Conservation (phyloP, 305 asterid genomes). For the Ajuga reptans region DNA sequence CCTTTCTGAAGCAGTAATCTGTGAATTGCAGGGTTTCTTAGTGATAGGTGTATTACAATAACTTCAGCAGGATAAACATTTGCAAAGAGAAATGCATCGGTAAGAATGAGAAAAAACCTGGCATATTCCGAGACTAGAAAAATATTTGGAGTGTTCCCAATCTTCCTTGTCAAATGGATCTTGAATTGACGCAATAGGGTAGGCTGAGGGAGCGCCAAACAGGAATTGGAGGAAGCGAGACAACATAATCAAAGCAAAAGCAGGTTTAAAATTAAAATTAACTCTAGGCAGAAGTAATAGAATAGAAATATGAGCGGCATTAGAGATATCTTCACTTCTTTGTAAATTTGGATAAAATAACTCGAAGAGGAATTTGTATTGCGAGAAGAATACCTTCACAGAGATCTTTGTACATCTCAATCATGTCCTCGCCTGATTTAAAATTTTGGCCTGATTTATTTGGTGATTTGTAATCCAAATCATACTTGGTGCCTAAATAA, state of each 20-base stretch:
- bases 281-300: conserved; percentile 1
- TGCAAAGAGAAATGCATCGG: conserved; percentile 6
- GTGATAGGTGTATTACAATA: background rate
- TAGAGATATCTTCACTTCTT: conserved; percentile 33
- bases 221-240: conserved; percentile 11
- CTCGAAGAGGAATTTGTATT: background rate
- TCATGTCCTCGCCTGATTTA: conserved; percentile 94
- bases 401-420: conserved; percentile 73
- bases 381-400: conserved; percentile 56
- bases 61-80: conserved; percentile 19
- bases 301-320: conserved; percentile 19
- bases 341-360: conserved; percentile 30
- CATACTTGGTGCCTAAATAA: conserved; percentile 85
- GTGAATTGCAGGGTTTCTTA: background rate
- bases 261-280: conserved; percentile 5
- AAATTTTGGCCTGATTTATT: conserved; percentile 78
- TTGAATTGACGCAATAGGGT: conserved; percentile 85
- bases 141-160: conserved; percentile 83
- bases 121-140: conserved; percentile 69
- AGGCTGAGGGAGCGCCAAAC: conserved; percentile 44
- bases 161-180: conserved; percentile 99
- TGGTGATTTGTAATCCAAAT: conserved; percentile 78
- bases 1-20: background rate
- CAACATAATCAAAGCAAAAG: conserved; percentile 12
- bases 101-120: conserved; percentile 55